Conservation (phyloP, 345 rosid species). For the sweet orange (Citrus sinensis) region DNA sequence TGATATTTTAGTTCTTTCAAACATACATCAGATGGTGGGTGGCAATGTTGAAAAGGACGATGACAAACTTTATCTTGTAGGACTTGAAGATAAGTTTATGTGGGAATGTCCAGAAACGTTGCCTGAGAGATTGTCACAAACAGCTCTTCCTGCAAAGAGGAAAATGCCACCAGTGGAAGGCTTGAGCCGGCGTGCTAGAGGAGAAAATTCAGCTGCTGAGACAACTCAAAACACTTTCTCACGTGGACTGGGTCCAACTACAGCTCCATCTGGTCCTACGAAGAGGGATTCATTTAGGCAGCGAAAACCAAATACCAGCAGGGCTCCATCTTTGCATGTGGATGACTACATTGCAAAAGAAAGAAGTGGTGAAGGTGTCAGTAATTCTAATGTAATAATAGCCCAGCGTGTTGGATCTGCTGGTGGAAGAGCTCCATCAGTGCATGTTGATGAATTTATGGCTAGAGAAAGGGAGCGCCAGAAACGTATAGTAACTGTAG, state of each 20-base stretch:
- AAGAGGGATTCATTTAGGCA: constrained; percentile 89
- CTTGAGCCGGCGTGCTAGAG: constrained; percentile 66
- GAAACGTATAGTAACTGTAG: constrained; percentile 56
- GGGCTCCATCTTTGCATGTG: constrained; percentile 99
- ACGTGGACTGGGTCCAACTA: constrained; percentile 61
- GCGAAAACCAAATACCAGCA: constrained; percentile 95
- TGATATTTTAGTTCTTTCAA: constrained; percentile 34
- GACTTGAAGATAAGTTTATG: constrained; percentile 61
- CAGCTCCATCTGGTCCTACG: constrained; percentile 61
- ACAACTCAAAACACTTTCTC: constrained; percentile 50
- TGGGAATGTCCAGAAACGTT: constrained; percentile 98
- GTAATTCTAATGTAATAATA: constrained; percentile 78
- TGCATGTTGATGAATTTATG: constrained; percentile 98
- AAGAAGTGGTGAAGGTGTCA: constrained; percentile 70
- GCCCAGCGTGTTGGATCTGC: constrained; percentile 77
- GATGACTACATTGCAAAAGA: constrained; percentile 99
- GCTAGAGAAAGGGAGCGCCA: constrained; percentile 96
- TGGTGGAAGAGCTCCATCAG: constrained; percentile 99
- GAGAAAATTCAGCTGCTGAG: constrained; percentile 66
- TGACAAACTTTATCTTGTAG: constrained; percentile 53
- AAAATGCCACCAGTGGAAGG: constrained; percentile 66
- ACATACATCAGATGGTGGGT: constrained; percentile 37
- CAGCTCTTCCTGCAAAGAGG: constrained; percentile 58
- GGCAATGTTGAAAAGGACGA: constrained; percentile 39
- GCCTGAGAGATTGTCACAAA: constrained; percentile 78